Base-by-base conservation (phyloP, 2,329 filamentous ascomycete species). In the Calonectria fujianensis region DNA sequence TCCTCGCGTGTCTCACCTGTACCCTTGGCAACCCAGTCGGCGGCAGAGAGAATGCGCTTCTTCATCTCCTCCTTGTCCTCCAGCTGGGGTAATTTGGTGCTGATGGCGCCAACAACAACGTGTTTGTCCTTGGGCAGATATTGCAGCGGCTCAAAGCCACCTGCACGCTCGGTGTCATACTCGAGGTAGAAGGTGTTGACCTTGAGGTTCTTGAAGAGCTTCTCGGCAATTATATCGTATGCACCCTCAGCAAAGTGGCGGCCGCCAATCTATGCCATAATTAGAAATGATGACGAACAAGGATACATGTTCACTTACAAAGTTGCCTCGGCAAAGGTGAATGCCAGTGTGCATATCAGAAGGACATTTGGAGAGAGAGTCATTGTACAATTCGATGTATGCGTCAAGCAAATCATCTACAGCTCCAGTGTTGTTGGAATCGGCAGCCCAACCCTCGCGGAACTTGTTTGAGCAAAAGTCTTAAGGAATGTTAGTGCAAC, bases 331-430 rank as follows among this genome's bases (percentile, higher is more conserved):
- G 88, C 94, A 96, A 67, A 96, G 87, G 82, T 96, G 94, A 20
- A 96, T 92, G 59, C 94, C 94, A 3, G 94, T 89, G 84, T 95
- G 94, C 88, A 96, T 91, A 82, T 96, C 94, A 2, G 87, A 83
- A 0, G 94, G 93, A 0, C 91, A 86, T 79, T 90, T 90, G 80
- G 88, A 86, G 81, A 95, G 88, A 80, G 89, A 91, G 83, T 94
- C 92, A 83, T 96, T 96, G 88, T 96, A 96, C 77, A 95, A 91
- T 75, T 90, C 88, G 83, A 96, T 94, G 85, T 96, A 96, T 35
- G 93, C 91, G 79, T 95, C 93, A 29, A 96, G 90, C 57, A 95
- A 91, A 78, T 93, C 91, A n/a, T 85, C 93, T 9, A 93, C 90
- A 1, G 90, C 90, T 83, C 92, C 91, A 69, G 90, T 90, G 82